Conservation (phyloP, 108 stramenopile species). For the Parietichytrium sp. region DNA sequence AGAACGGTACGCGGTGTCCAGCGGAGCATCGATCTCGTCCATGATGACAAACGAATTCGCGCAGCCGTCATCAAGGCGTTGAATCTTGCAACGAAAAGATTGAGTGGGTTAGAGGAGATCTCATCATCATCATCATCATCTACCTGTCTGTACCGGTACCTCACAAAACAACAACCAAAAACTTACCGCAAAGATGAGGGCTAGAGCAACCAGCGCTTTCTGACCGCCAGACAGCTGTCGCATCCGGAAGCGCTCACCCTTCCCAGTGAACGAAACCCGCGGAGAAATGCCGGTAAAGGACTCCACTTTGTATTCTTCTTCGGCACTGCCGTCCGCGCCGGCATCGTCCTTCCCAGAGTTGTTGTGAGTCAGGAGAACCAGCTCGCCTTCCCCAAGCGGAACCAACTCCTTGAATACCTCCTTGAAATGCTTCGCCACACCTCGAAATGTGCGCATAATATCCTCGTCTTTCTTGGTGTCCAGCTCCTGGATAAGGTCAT, state of each 20-base stretch:
- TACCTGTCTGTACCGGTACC: too few species aligned
- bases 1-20: constrained; percentile 90
- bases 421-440: constrained; percentile 90
- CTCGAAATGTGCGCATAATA: constrained; percentile 94
- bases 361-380: constrained; percentile 70
- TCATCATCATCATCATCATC: too few species aligned
- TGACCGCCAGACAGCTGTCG: constrained; percentile 97
- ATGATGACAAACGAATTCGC: constrained; percentile 98
- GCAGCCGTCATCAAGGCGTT: constrained; percentile 96
- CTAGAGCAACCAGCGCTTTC: constrained; percentile 95
- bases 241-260: constrained; percentile 79
- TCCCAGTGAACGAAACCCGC: constrained; percentile 84
- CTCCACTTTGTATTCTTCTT: constrained; percentile 60
- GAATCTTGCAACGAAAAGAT: too few species aligned
- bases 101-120: too few species aligned
- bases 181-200: constrained; percentile 97
- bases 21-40: constrained; percentile 95
- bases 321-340: background rate
- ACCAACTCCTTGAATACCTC: constrained; percentile 96
- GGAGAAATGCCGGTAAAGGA: constrained; percentile 81
- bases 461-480: constrained; percentile 98
- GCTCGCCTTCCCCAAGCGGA: constrained; percentile 85
- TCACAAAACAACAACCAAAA: too few species aligned
- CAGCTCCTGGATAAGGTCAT: constrained; percentile 84
- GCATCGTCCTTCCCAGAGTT: constrained; percentile 49